Conservation (phyloP, 108 stramenopile species). For the Craspedostauros australis region DNA sequence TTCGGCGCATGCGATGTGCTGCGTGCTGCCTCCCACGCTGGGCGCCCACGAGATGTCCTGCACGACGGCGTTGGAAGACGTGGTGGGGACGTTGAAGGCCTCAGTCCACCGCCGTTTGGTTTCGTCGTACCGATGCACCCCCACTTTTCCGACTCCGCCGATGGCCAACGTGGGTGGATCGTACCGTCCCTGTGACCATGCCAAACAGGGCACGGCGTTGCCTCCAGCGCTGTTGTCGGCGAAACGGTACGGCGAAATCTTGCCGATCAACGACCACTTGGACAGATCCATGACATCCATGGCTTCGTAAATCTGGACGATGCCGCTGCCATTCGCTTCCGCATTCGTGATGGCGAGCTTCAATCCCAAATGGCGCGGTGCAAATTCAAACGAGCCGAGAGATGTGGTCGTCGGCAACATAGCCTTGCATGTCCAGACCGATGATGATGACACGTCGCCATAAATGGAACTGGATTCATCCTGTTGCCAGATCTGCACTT, state of each 20-base stretch:
- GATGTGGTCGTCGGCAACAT: constrained; percentile 70
- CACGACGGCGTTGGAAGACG: constrained; percentile 45
- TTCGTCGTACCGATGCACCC: constrained; percentile 65
- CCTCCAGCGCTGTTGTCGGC: too few relatives aligned
- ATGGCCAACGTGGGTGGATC: constrained; percentile 87
- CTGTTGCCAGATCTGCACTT: not conserved
- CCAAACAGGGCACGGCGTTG: constrained; percentile 65
- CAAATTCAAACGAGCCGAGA: constrained; percentile 85
- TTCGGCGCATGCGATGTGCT: constrained; percentile 76
- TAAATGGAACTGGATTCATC: not conserved
- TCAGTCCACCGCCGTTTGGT: constrained; percentile 57
- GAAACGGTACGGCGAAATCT: constrained; percentile 37
- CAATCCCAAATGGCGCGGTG: constrained; percentile 86
- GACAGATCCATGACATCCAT: constrained; percentile 85
- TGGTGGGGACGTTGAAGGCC: constrained; percentile 44
- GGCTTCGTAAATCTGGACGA: constrained; percentile 62
- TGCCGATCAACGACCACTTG: constrained; percentile 80
- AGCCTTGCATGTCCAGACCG: constrained; percentile 78
- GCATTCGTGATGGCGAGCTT: constrained; percentile 84
- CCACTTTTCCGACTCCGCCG: constrained; percentile 55
- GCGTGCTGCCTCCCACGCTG: constrained; percentile 85
- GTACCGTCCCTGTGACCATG: constrained; percentile 88
- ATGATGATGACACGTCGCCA: constrained; percentile 36
- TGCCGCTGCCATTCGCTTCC: constrained; percentile 79
- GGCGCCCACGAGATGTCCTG: constrained; percentile 93